Conservation (phyloP, 768 basidiomycete species). For the Hirschioporus abietinus region DNA sequence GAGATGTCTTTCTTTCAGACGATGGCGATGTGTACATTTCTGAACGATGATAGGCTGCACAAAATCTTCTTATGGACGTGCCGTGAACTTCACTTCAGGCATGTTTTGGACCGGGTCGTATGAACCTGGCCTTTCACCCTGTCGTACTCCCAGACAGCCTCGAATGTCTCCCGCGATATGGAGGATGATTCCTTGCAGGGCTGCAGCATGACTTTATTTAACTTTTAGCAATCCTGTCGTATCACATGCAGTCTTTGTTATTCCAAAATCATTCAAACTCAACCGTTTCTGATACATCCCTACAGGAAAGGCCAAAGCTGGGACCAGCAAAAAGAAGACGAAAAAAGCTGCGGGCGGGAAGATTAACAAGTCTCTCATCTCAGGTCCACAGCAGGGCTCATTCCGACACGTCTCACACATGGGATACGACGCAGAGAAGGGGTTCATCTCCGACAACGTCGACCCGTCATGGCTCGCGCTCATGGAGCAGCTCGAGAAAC, state of each 20-base stretch:
- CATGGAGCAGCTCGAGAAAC: conserved; percentile 54
- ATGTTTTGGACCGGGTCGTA: too few relatives aligned
- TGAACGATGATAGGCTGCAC: neutral
- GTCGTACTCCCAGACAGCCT: too few relatives aligned
- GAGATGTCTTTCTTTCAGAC: neutral
- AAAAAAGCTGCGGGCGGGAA: conserved; percentile 59
- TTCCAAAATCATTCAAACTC: neutral
- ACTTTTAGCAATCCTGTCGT: neutral
- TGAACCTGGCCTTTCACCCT: too few relatives aligned
- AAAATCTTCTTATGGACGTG: too few relatives aligned
- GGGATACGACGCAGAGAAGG: conserved; percentile 85
- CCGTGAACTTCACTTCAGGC: too few relatives aligned
- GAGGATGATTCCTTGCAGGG: too few relatives aligned
- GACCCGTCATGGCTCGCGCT: conserved; percentile 86
- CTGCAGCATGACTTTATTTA: neutral
- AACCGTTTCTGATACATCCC: conserved; percentile 9
- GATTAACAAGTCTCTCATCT: conserved; percentile 92
- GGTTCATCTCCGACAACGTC: conserved; percentile 81
- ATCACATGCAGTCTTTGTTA: neutral
- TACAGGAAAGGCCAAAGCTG: conserved; percentile 39
- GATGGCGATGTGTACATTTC: neutral
- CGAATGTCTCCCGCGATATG: too few relatives aligned
- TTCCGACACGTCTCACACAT: conserved; percentile 94
- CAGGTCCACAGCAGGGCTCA: conserved; percentile 67
- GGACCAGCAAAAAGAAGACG: conserved; percentile 49